Percentiles rank a stretch among this genome's conserved stretches.
phyloP scores from a whole-genome alignment of 768 basidiomycete species.

The Xerocomus potaroensis region DNA sequence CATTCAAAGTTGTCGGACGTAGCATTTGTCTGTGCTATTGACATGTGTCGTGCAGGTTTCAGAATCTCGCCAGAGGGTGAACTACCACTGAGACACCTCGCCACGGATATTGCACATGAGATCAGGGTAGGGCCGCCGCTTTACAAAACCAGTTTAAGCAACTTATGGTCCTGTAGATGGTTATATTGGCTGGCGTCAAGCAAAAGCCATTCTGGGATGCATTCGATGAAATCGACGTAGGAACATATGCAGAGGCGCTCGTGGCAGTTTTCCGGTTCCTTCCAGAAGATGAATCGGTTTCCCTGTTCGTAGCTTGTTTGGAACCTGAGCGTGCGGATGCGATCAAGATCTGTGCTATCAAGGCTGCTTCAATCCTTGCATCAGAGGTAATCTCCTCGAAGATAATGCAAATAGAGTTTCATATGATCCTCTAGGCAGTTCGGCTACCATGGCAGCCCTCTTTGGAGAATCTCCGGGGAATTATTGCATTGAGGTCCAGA shows the following conservation, averaged over 20 bases:
- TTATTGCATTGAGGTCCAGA: constrained; percentile 46
- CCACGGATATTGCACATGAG: constrained; percentile 73
- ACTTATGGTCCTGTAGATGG: constrained; percentile 15
- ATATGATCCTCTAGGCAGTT: constrained; percentile 37
- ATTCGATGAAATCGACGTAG: constrained; percentile 68
- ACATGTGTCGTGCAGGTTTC: constrained; percentile 70
- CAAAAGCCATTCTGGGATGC: constrained; percentile 71
- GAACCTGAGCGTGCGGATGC: constrained; percentile 78
- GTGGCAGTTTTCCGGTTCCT: constrained; percentile 70
- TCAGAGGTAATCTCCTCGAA: constrained; percentile 49
- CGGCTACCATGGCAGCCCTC: constrained; percentile 55
- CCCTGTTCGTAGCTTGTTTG: constrained; percentile 60
- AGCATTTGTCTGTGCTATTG: constrained; percentile 67
- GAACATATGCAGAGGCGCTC: constrained; percentile 69
- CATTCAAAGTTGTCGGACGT: constrained; percentile 60
- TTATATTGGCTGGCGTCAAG: constrained; percentile 26
- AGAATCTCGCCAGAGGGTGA: constrained; percentile 52
- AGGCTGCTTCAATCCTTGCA: constrained; percentile 64
- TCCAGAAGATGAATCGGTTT: constrained; percentile 54
- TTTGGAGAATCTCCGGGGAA: constrained; percentile 43
- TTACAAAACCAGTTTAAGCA: constrained; percentile 17
- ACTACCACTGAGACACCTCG: constrained; percentile 57
- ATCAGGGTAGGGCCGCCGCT: constrained; percentile 51
- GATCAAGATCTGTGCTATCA: constrained; percentile 72
- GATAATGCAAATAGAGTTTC: neutral